Evolutionary conservation across 495 filamentous ascomycete species (phyloP).

Genomic region (Neurospora sp.): DNA sequence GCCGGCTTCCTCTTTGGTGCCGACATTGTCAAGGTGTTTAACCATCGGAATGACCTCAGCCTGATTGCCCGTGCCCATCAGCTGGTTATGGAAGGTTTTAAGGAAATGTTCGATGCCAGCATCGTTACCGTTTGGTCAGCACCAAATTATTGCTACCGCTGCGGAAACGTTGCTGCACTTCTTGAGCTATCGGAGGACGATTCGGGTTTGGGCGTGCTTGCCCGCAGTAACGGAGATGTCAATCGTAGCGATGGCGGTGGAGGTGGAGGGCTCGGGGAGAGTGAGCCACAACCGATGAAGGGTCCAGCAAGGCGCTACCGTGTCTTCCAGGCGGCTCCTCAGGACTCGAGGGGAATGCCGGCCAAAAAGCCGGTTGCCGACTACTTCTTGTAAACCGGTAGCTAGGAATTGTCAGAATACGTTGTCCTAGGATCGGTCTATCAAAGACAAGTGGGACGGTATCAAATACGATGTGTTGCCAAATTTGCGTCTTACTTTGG

Average conservation of each 20-base stretch:
- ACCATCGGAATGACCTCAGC: conserved; percentile 81
- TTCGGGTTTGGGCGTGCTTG: conserved; percentile 60
- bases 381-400: conserved; percentile 64
- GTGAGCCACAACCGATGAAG: conserved; percentile 24
- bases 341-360: conserved; percentile 95
- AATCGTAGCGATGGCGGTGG: conserved; percentile 37
- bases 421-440: background rate
- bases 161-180: conserved; percentile 93
- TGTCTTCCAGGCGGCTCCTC: conserved; percentile 93
- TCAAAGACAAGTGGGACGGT: background rate
- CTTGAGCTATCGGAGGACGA: conserved; percentile 86
- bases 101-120: conserved; percentile 93
- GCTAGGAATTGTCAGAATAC: background rate
- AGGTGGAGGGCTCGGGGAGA: conserved; percentile 4
- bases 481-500: background rate
- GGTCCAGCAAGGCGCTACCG: conserved; percentile 87
- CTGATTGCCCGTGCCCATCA: conserved; percentile 93
- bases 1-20: conserved; percentile 94
- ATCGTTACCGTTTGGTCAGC: conserved; percentile 98
- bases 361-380: conserved; percentile 97
- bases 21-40: conserved; percentile 94
- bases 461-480: background rate
- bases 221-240: conserved; percentile 72
- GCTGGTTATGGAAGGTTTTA: conserved; percentile 98
- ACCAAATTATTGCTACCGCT: conserved; percentile 97